These are phyloP conservation scores for Craterostigma plantagineum DNA, from an alignment of 257 asterid species.

Conservation along the genomic window DNA sequence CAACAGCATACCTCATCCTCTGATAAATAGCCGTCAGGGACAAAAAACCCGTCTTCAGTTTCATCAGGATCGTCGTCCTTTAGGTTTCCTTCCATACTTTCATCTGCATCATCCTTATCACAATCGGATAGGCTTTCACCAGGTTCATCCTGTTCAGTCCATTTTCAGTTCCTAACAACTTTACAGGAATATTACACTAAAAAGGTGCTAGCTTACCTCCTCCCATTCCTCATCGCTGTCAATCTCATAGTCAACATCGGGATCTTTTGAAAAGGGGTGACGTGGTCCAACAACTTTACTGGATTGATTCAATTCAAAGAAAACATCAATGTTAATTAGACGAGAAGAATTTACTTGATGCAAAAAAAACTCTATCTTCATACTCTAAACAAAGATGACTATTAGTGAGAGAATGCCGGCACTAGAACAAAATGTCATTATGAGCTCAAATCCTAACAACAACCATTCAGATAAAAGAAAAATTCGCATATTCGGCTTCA, in stretches of 20 bases:
- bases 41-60: constrained; percentile 86
- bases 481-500: too few species aligned
- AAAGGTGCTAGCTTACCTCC: constrained; percentile 49
- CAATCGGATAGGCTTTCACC: constrained; percentile 95
- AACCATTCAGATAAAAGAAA: too few species aligned
- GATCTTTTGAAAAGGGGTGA: constrained; percentile 56
- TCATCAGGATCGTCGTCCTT: constrained; percentile 45
- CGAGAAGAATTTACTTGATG: too few species aligned
- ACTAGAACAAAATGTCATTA: too few species aligned
- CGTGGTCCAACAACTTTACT: constrained; percentile 56
- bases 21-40: constrained; percentile 95
- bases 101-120: constrained; percentile 73
- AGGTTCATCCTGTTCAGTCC: constrained; percentile 64
- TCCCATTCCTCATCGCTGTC: constrained; percentile 99
- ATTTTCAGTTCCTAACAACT: constrained; percentile 6
- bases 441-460: too few species aligned
- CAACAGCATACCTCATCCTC: constrained; percentile 57
- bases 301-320: constrained; percentile 9
- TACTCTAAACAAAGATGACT: too few species aligned
- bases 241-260: constrained; percentile 67
- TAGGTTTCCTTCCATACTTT: constrained; percentile 28
- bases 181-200: constrained; percentile 8
- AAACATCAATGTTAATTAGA: too few species aligned
- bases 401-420: too few species aligned
- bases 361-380: too few species aligned